Percentiles rank a stretch among this genome's conserved stretches.
Conservation (phyloP, 2,329 filamentous ascomycete genomes). For the Reticulascus tulasneorum region DNA sequence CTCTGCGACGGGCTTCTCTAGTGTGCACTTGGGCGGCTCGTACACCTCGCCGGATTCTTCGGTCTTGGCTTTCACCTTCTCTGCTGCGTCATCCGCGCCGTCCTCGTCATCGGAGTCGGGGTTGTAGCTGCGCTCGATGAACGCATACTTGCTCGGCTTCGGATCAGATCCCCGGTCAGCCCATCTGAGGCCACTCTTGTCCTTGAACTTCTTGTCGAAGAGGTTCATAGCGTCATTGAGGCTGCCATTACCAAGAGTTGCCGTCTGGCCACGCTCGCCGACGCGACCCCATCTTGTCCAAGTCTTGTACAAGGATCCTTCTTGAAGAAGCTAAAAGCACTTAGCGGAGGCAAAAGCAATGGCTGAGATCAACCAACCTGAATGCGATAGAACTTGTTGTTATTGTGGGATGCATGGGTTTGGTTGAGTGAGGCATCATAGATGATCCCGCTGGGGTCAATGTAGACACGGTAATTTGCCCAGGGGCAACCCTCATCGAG, state of each 20-base stretch:
- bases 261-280: slow-evolving; percentile 51
- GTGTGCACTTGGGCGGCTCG: slow-evolving; percentile 47
- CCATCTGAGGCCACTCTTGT: slow-evolving; percentile 58
- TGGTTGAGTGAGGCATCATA: slow-evolving; percentile 79
- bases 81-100: slow-evolving; percentile 15
- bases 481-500: slow-evolving; percentile 43
- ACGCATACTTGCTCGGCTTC: slow-evolving; percentile 69
- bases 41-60: slow-evolving; percentile 20
- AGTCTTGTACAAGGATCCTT: slow-evolving; percentile 39
- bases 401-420: slow-evolving; percentile 66
- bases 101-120: slow-evolving; percentile 56
- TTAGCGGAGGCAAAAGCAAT: slow-evolving; percentile 2
- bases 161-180: slow-evolving; percentile 49
- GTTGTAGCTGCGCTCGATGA: slow-evolving; percentile 74
- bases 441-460: slow-evolving; percentile 62
- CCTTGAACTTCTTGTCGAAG: slow-evolving; percentile 60
- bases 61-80: slow-evolving; percentile 20
- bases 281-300: slow-evolving; percentile 85
- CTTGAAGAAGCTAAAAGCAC: slow-evolving; percentile 9
- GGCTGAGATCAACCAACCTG: slow-evolving; percentile 44
- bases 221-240: slow-evolving; percentile 40
- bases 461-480: slow-evolving; percentile 51
- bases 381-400: slow-evolving; percentile 79
- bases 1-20: slow-evolving; percentile 57
- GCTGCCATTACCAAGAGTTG: slow-evolving; percentile 35